phyloP scores from a whole-genome alignment of 2,329 filamentous ascomycete species.

The Pseudogymnoascus sp. region DNA sequence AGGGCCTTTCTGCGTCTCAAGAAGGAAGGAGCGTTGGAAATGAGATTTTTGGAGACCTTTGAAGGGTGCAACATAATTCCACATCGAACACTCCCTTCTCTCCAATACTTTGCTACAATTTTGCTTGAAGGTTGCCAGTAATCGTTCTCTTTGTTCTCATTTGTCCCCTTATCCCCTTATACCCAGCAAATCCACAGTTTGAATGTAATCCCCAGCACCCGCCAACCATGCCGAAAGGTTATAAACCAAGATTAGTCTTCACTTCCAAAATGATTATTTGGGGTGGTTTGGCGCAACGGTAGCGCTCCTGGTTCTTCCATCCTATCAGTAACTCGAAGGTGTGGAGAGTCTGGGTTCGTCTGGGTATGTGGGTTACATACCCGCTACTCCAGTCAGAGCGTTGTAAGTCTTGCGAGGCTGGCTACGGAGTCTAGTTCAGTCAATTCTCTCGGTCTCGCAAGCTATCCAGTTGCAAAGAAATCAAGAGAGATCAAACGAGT shows the following conservation, averaged over 20 bases:
- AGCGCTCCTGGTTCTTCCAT: not conserved
- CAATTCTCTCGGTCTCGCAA: not conserved
- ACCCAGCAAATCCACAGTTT: not conserved
- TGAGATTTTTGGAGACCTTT: not conserved
- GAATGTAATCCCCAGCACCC: not conserved
- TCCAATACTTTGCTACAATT: not conserved
- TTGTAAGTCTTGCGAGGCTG: not conserved
- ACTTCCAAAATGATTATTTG: not conserved
- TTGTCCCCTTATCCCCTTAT: not conserved
- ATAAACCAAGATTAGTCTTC: not conserved
- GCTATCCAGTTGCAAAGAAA: not conserved
- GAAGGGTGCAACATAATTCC: not conserved
- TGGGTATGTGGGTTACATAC: not conserved
- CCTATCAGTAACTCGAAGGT: not conserved
- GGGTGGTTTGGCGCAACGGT: not conserved
- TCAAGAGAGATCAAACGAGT: not conserved
- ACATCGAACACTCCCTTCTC: not conserved
- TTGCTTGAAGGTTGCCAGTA: not conserved
- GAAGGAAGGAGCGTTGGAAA: not conserved
- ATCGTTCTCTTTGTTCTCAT: not conserved
- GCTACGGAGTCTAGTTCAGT: not conserved
- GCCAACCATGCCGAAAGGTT: not conserved
- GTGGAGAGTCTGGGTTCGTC: not conserved
- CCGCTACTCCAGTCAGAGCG: not conserved
- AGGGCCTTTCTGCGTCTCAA: not conserved